Percentiles rank a stretch among this genome's conserved stretches.
phyloP scores from a whole-genome alignment of 305 asterid species.

The Fraxinus floribunda region DNA sequence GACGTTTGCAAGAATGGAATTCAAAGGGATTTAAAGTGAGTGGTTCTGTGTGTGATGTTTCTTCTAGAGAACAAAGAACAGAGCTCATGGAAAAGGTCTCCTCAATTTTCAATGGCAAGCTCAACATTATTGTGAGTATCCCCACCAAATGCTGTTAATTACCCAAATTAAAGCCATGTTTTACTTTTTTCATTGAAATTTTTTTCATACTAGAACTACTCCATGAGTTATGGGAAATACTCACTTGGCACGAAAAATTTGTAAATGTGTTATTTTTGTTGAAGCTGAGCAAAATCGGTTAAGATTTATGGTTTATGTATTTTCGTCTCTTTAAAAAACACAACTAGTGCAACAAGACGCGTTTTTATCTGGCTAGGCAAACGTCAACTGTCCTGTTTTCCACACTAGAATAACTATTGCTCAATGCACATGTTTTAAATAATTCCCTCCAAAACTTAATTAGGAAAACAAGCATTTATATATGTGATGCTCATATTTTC shows the following conservation, averaged over 20 bases:
- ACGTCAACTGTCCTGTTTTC: background rate
- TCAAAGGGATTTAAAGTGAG: slow-evolving; percentile 61
- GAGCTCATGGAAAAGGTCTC: slow-evolving; percentile 68
- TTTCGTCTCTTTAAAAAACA: background rate
- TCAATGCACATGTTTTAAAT: background rate
- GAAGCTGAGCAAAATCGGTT: background rate
- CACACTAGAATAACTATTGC: background rate
- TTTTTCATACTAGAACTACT: background rate
- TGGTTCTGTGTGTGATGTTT: slow-evolving; percentile 77
- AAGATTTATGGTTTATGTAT: background rate
- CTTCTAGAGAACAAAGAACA: slow-evolving; percentile 61
- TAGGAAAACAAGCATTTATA: background rate
- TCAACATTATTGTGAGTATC: slow-evolving; percentile 70
- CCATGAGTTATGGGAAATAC: background rate
- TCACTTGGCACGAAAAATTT: background rate
- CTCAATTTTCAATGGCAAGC: slow-evolving; percentile 62
- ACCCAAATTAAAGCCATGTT: background rate
- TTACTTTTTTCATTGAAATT: background rate
- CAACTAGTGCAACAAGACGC: too few species aligned
- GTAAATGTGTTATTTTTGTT: background rate
- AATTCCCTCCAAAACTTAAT: background rate
- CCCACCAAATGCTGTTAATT: background rate
- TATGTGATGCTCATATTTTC: background rate
- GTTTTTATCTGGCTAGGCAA: background rate
- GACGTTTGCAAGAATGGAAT: slow-evolving; percentile 67